A percentile compares a stretch with the other conserved stretches of the same genome.
These are phyloP conservation scores for Candida stauntonica DNA, from an alignment of 805 yeast species.

Conservation along the genomic window DNA sequence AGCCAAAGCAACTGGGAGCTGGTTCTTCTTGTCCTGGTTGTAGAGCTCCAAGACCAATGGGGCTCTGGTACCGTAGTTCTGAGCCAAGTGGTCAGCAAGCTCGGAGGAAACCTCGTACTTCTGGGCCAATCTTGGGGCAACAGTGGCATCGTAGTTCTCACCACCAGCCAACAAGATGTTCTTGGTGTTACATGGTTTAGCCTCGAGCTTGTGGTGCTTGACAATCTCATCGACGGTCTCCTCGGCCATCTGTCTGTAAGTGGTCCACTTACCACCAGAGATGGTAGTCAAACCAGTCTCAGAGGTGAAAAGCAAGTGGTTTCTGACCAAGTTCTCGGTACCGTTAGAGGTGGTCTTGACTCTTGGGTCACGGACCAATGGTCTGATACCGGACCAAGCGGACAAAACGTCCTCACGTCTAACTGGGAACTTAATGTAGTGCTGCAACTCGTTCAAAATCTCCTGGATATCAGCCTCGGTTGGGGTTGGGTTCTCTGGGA, in stretches of 20 bases:
- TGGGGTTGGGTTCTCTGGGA: conserved; percentile 77
- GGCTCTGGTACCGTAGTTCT: conserved; percentile 88
- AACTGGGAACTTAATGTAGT: conserved; percentile 84
- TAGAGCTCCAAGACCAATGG: conserved; percentile 64
- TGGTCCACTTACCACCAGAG: conserved; percentile 98
- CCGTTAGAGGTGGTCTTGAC: conserved; percentile 37
- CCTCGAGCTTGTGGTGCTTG: conserved; percentile 40
- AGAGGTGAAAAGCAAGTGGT: conserved; percentile 73
- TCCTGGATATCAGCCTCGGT: conserved; percentile 85
- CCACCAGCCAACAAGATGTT: conserved; percentile 69
- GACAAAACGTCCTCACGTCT: conserved; percentile 85
- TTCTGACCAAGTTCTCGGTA: conserved; percentile 88
- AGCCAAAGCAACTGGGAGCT: conserved; percentile 64
- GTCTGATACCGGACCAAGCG: conserved; percentile 97
- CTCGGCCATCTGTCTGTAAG: conserved; percentile 96
- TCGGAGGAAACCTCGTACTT: conserved; percentile 65
- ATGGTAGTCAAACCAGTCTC: conserved; percentile 78
- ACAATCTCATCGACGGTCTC: conserved; percentile 80
- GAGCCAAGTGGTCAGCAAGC: conserved; percentile 77
- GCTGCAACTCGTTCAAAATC: conserved; percentile 81
- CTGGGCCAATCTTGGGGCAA: conserved; percentile 76
- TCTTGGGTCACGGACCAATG: conserved; percentile 82
- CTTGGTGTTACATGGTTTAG: conserved; percentile 38
- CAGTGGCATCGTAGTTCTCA: conserved; percentile 69
- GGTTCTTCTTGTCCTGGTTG: conserved; percentile 47